Percentiles rank a stretch among this genome's conserved stretches.
Conservation (phyloP, 228 moss, liverwort and hornwort species). For the Sphagnum fallax region DNA sequence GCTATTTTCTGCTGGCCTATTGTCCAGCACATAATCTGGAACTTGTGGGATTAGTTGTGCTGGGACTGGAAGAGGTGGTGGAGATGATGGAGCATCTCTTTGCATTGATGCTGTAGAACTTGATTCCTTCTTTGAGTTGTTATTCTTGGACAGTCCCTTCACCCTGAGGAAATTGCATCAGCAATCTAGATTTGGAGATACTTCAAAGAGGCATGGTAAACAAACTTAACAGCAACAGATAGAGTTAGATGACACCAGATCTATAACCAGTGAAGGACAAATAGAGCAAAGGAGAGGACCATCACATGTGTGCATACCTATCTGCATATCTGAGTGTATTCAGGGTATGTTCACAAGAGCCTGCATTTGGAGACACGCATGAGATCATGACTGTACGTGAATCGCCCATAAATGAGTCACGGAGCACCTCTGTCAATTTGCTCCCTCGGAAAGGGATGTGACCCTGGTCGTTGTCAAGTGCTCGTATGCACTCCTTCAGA, state of each 20-base stretch:
- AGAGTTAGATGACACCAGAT: too few relatives aligned
- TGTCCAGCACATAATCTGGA: conserved; percentile 60
- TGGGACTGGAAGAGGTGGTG: conserved; percentile 49
- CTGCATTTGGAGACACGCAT: conserved; percentile 95
- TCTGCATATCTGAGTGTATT: conserved; percentile 99
- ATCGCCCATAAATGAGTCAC: conserved; percentile 98
- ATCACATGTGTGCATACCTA: conserved; percentile 34
- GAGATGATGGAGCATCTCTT: conserved; percentile 79
- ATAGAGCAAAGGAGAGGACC: too few relatives aligned
- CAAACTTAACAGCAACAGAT: too few relatives aligned
- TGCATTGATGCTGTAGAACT: conserved; percentile 32
- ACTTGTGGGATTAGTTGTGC: conserved; percentile 45
- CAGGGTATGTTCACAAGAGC: conserved; percentile 98
- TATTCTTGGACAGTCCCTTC: conserved; percentile 90
- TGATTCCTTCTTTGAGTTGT: conserved; percentile 67
- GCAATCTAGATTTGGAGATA: too few relatives aligned
- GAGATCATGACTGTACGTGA: conserved; percentile 99
- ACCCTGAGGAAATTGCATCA: conserved; percentile 43
- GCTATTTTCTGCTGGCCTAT: conserved; percentile 60
- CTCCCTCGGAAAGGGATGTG: conserved; percentile 98
- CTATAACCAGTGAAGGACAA: too few relatives aligned
- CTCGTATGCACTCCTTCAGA: conserved; percentile 98
- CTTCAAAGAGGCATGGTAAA: too few relatives aligned
- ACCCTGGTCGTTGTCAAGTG: conserved; percentile 98
- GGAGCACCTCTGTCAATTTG: conserved; percentile 96